Base-by-base conservation (phyloP, 2,329 filamentous ascomycete genomes). In the Rosellinia necatrix region DNA sequence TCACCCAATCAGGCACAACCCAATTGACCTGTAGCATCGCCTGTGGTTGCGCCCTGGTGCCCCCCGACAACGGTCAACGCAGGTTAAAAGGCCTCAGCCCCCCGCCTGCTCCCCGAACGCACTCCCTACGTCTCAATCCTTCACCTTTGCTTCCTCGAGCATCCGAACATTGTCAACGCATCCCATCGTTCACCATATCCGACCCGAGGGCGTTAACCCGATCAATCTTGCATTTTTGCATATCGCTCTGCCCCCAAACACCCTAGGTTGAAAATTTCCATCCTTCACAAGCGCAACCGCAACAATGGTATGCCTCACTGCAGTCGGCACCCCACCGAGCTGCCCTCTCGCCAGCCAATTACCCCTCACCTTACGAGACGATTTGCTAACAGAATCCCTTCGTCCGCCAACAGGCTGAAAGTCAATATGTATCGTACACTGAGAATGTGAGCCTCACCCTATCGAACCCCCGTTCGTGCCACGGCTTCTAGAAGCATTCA, bases 391-490 rank as follows among this genome's bases (percentile, higher is more conserved):
- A 66, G 64, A 66, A 66, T 66, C 49, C 49, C 19, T 42, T 49
- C 40, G 37, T 41, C 56, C 56, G 47, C 56, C 62, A 40, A 54
- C 60, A 75, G 74, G 75, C 75, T 76, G 72, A 79, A 67, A 68
- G 64, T 61, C 56, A 63, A 34, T 62, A 61, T 64, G 66, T 66
- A 61, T 70, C 69, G 61, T 70, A 70, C 59, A 70, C 69, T 61
- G 67, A 68, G 66, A 71, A 70, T 56, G 68, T 70, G 56, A 70
- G 68, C 35, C 40, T 46, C 44, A 22, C 41, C 29, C 32, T 29
- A 8, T 4, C n/a, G n/a, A n/a, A n/a, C n/a, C 1, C 2, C 30
- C 35, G 6, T 32, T 22, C 62, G 64, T 58, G 58, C 63, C 53
- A 59, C 47, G 56, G 27, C 37, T 32, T 48, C 47, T 24, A 37